phyloP scores from a whole-genome alignment of 148 eudicot genomes.

The Chenopodium suecicum region DNA sequence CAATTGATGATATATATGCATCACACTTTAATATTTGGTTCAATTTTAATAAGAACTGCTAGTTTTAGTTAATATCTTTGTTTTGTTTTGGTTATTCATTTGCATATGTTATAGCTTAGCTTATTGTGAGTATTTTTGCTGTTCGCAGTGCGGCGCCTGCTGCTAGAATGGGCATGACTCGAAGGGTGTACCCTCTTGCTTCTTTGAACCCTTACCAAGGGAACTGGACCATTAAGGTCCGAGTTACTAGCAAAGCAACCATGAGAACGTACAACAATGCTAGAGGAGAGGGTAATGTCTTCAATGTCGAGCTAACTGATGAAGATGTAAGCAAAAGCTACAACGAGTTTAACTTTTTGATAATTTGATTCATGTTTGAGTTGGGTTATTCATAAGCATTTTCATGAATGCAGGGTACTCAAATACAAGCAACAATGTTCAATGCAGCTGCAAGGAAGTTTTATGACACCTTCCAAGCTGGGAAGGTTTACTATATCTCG shows the following conservation, averaged over 20 bases:
- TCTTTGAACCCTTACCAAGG: slow-evolving; percentile 97
- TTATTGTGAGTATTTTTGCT: slow-evolving; percentile 8
- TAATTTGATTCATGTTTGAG: background rate
- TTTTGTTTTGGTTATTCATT: background rate
- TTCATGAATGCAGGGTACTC: slow-evolving; percentile 68
- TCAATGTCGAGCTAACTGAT: slow-evolving; percentile 95
- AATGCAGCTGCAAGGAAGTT: slow-evolving; percentile 95
- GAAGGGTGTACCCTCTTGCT: slow-evolving; percentile 82
- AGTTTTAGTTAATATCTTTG: background rate
- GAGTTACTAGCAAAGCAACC: slow-evolving; percentile 79
- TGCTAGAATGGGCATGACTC: slow-evolving; percentile 88
- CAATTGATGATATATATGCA: background rate
- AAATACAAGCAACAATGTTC: slow-evolving; percentile 99
- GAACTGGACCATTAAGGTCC: slow-evolving; percentile 92
- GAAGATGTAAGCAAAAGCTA: slow-evolving; percentile 66
- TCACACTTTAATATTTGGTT: too few relatives aligned
- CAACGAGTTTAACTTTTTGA: too few relatives aligned
- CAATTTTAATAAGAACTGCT: background rate
- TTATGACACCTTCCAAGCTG: slow-evolving; percentile 73
- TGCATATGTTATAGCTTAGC: background rate
- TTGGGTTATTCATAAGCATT: background rate
- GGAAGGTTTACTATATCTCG: slow-evolving; percentile 90
- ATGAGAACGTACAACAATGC: slow-evolving; percentile 77
- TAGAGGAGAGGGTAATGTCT: slow-evolving; percentile 90
- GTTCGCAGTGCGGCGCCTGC: slow-evolving; percentile 74